Conservation (phyloP, 1,139 yeast species). For the Suhomyces taliae region DNA sequence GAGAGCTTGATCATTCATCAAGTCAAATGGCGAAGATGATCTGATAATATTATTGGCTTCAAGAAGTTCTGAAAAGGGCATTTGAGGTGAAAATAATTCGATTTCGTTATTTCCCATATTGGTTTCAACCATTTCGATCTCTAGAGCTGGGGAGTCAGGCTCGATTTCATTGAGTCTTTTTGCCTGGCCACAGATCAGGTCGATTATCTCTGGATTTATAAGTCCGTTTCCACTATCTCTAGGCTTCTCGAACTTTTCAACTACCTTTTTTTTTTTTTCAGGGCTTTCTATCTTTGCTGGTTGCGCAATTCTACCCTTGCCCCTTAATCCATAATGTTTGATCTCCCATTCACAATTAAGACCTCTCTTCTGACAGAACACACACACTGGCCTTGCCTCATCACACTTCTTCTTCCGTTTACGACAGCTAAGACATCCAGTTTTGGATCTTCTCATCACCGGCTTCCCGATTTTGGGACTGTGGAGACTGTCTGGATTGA, state of each 20-base stretch:
- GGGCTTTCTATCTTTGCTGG: not conserved
- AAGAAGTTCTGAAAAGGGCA: not conserved
- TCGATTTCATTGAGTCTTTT: not conserved
- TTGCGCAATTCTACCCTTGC: not conserved
- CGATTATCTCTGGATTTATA: not conserved
- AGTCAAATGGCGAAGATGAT: not conserved
- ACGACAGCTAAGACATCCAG: conserved; percentile 42
- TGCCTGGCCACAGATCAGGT: not conserved
- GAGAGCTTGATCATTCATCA: not conserved
- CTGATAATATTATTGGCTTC: not conserved
- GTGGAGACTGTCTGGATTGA: not conserved
- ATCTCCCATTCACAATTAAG: conserved; percentile 32
- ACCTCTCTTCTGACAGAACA: conserved; percentile 26
- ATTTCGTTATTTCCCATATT: not conserved
- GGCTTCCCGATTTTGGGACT: conserved; percentile 2
- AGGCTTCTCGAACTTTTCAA: not conserved
- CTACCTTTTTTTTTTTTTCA: not conserved
- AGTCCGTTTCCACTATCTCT: not conserved
- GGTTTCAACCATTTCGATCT: too few species aligned
- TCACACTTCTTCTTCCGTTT: conserved; percentile 41
- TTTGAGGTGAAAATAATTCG: not conserved
- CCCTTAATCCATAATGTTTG: not conserved
- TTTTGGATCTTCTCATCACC: conserved; percentile 36
- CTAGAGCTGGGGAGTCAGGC: not conserved
- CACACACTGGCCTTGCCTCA: conserved; percentile 35